phyloP scores from a whole-genome alignment of 2,329 filamentous ascomycete genomes.

The Phyllosticta citriasiana region DNA sequence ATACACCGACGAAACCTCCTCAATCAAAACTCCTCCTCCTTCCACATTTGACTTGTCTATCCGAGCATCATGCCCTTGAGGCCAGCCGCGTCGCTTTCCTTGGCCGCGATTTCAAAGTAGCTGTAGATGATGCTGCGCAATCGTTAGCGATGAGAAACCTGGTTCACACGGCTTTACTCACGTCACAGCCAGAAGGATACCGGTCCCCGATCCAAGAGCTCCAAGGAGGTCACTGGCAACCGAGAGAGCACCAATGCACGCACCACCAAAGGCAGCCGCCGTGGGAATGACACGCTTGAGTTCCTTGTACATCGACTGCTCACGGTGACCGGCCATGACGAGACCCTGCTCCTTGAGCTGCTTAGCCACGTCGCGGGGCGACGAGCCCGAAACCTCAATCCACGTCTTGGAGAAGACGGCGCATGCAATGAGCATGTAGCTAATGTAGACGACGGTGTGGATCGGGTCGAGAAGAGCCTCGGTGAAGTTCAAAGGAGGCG shows the following conservation, averaged over 20 bases:
- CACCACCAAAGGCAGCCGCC: constrained; percentile 94
- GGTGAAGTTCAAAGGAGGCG: constrained; percentile 92
- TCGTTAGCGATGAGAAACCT: constrained; percentile 14
- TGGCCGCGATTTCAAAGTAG: constrained; percentile 98
- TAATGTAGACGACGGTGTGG: constrained; percentile 89
- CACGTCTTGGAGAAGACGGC: constrained; percentile 99
- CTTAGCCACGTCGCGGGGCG: constrained; percentile 96
- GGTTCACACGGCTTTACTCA: constrained; percentile 45
- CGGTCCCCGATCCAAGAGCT: constrained; percentile 89
- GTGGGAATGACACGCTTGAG: constrained; percentile 98
- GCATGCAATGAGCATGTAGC: constrained; percentile 96
- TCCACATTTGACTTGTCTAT: constrained; percentile 16
- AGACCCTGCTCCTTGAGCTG: constrained; percentile 99
- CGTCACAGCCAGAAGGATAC: constrained; percentile 97
- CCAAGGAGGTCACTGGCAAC: constrained; percentile 93
- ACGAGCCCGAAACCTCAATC: constrained; percentile 98
- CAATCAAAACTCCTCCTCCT: not conserved
- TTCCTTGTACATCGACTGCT: constrained; percentile 99
- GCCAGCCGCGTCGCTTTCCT: constrained; percentile 89
- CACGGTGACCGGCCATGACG: constrained; percentile 98
- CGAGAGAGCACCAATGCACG: constrained; percentile 95
- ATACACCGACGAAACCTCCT: constrained; percentile 2
- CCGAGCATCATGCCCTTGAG: constrained; percentile 57
- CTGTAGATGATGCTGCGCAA: constrained; percentile 82
- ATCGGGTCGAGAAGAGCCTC: constrained; percentile 94